Evolutionary conservation across 2,329 filamentous ascomycete genomes (phyloP).

Genomic region (Pseudogymnoascus sp.): DNA sequence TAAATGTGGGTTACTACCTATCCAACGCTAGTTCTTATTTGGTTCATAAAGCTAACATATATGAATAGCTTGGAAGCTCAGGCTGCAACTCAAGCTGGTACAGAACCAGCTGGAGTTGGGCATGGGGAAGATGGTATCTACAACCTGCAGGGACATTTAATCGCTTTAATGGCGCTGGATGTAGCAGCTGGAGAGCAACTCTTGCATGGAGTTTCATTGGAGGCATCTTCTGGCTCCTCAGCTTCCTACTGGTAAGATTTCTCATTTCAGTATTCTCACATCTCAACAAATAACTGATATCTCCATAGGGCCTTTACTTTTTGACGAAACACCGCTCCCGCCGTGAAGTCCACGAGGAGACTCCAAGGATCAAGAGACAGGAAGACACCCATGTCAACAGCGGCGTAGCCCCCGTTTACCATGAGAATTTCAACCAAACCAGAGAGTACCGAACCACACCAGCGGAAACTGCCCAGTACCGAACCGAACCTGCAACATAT

Average conservation of each 20-base stretch:
- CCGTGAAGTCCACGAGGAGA: background rate
- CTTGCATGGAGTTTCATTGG: slow-evolving; percentile 9
- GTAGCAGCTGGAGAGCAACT: slow-evolving; percentile 1
- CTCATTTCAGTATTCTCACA: background rate
- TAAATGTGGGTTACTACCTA: background rate
- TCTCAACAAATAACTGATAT: background rate
- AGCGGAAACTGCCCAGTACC: background rate
- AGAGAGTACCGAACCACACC: background rate
- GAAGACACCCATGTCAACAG: background rate
- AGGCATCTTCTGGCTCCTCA: slow-evolving; percentile 10
- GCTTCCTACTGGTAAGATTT: slow-evolving; percentile 10
- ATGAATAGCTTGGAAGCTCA: background rate
- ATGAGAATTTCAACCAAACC: background rate
- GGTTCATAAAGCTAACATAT: slow-evolving; percentile 1
- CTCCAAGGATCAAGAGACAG: background rate
- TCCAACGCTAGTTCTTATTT: background rate
- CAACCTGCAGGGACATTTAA: background rate
- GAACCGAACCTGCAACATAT: background rate
- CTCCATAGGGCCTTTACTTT: background rate
- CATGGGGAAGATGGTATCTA: slow-evolving; percentile 9
- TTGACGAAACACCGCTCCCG: background rate
- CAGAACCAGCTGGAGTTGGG: slow-evolving; percentile 1
- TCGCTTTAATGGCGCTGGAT: background rate
- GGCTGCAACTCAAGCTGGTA: slow-evolving; percentile 11
- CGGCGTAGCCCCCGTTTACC: slow-evolving; percentile 1